A percentile compares a stretch with the other conserved stretches of the same genome.
Conservation (phyloP, 108 stramenopile genomes). For the Tribonema minus region DNA sequence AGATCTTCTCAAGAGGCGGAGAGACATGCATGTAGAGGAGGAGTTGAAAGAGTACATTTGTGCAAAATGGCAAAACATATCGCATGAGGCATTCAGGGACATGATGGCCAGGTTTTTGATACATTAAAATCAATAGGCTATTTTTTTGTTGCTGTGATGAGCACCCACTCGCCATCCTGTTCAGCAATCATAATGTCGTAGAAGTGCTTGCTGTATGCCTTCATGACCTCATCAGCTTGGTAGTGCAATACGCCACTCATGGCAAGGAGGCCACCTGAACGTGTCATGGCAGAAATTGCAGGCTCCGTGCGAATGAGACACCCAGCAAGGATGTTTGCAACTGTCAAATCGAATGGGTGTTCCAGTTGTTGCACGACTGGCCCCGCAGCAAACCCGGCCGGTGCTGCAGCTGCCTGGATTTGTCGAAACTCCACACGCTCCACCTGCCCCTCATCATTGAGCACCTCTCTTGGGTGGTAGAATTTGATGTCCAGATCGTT, state of each 20-base stretch:
- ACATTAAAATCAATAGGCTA: no score
- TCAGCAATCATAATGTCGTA: neutral
- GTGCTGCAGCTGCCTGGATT: neutral
- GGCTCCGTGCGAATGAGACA: conserved; percentile 11
- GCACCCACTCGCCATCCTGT: neutral
- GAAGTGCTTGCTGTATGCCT: neutral
- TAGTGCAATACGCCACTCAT: neutral
- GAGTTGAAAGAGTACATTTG: no score
- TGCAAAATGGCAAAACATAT: no score
- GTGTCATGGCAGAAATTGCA: conserved; percentile 11
- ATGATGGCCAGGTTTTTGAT: no score
- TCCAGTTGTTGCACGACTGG: neutral
- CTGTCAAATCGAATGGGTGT: conserved; percentile 27
- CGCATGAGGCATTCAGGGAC: no score
- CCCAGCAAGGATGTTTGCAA: conserved; percentile 49
- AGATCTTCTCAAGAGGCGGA: no score
- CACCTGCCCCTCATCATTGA: neutral
- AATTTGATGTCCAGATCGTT: conserved; percentile 38
- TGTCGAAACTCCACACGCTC: neutral
- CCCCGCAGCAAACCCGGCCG: neutral
- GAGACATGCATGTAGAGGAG: no score
- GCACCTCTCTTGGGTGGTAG: conserved; percentile 35
- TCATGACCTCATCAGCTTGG: neutral
- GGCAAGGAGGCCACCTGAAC: conserved; percentile 4
- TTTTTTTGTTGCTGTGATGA: no score